Percentiles rank a stretch among this genome's conserved stretches.
Evolutionary conservation across 1,139 yeast species (phyloP).

Genomic region (Blastobotrys raffinosifermentans): DNA sequence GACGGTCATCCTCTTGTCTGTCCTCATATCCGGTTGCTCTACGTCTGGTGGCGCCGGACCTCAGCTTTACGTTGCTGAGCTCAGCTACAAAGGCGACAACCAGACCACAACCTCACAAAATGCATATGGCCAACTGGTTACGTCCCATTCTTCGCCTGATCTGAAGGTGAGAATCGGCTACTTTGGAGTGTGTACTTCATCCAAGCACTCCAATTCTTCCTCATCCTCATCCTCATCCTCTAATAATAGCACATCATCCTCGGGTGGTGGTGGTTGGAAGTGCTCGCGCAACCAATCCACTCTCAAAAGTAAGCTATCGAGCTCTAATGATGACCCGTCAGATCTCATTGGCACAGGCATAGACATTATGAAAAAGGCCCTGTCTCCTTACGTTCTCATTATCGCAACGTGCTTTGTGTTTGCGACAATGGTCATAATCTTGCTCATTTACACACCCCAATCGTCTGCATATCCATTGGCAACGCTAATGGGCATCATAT

Average conservation of each 20-base stretch:
- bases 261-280: too few species aligned
- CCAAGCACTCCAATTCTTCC: constrained; percentile 11
- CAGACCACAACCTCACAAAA: constrained; percentile 5
- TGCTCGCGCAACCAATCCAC: constrained; percentile 20
- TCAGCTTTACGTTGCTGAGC: constrained; percentile 20
- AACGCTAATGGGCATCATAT: constrained; percentile 14
- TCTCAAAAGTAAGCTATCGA: constrained; percentile 3
- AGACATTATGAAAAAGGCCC: constrained; percentile 8
- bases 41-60: constrained; percentile 18
- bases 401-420: constrained; percentile 16
- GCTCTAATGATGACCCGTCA: constrained; percentile 19
- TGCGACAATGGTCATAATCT: constrained; percentile 14
- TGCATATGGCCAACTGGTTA: constrained; percentile 10
- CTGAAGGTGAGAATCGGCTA: constrained; percentile 23
- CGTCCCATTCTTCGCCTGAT: constrained; percentile 9
- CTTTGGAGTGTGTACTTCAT: constrained; percentile 24
- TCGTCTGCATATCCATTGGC: constrained; percentile 19
- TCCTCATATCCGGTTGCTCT: constrained; percentile 24
- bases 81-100: constrained; percentile 16
- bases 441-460: constrained; percentile 15
- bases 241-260: too few species aligned
- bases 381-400: constrained; percentile 20
- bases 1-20: constrained; percentile 18
- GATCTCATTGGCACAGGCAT: constrained; percentile 19
- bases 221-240: too few species aligned